Conservation (phyloP, 352 stramenopile species). For the Phytopythium litorale region DNA sequence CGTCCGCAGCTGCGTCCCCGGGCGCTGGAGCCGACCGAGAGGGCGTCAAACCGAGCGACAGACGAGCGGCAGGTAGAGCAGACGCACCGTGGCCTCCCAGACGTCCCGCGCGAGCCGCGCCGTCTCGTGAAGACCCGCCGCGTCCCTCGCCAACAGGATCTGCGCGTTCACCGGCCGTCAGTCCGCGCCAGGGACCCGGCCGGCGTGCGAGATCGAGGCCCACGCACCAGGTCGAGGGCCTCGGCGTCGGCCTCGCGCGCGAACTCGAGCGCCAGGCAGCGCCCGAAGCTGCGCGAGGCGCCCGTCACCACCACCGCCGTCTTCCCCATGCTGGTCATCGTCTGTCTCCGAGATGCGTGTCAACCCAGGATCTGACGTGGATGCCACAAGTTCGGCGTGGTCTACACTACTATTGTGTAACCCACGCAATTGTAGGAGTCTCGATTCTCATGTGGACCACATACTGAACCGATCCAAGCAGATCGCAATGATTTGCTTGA, state of each 20-base stretch:
- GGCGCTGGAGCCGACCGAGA: too few species aligned
- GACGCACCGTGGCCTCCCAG: slow-evolving; percentile 20
- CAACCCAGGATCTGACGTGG: neutral
- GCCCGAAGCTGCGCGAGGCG: slow-evolving; percentile 82
- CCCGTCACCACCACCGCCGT: slow-evolving; percentile 71
- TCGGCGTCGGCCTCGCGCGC: slow-evolving; percentile 23
- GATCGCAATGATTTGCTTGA: neutral
- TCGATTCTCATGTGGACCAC: too few species aligned
- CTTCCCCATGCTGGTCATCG: slow-evolving; percentile 14
- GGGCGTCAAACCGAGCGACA: too few species aligned
- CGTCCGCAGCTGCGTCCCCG: slow-evolving; percentile 20
- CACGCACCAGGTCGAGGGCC: slow-evolving; percentile 49
- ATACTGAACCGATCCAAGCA: neutral
- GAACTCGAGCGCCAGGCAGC: slow-evolving; percentile 70
- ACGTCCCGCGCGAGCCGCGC: slow-evolving; percentile 29
- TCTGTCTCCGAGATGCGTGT: neutral
- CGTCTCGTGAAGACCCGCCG: slow-evolving; percentile 49
- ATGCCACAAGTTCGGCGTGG: neutral
- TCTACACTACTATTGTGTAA: too few species aligned
- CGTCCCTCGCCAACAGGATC: slow-evolving; percentile 55
- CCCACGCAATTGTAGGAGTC: too few species aligned
- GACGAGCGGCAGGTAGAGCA: neutral
- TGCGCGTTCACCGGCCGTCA: slow-evolving; percentile 8
- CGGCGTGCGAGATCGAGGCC: neutral
- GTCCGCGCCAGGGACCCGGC: neutral